Evolutionary conservation across 129 eudicot species (phyloP), one percentile per base, ranked within the genome.

Genomic region (Lonicera japonica): DNA sequence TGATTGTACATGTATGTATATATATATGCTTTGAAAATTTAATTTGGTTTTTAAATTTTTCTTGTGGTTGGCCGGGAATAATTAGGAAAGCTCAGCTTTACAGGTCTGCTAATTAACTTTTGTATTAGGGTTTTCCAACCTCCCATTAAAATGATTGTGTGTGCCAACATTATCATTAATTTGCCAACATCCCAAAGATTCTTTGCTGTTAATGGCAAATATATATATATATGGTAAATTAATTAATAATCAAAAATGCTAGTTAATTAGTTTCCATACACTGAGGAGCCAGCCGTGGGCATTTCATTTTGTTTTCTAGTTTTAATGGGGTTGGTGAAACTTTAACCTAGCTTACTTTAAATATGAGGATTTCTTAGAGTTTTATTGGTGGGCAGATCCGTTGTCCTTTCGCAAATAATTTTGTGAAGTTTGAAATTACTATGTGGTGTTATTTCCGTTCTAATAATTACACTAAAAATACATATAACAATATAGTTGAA

Each of bases 151-250:
- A 21, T 0, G 13, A 0, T 19, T 8, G 25, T n/a, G 25, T 11
- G 14, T 6, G 12, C 22, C 58, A 54, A 54, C 22, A 54, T 20
- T 19, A 53, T 53, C 1, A 53, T 20, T 54, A 54, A 29, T 29
- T 29, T 29, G 58, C 58, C 58, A 54, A 10, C 22, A 52, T 22
- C 5, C 8, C 29, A 24, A 63, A 47, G 25, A 47, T 46, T 63
- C 25, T 47, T 47, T 63, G 67, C 67, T 45, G 17, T 63, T 46
- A 63, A 63, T 23, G 56, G 66, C 66, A 62, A 25, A 25, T 29
- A 29, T 29, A 1, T 20, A 34, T 21, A 3, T n/a, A n/a, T n/a
- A n/a, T n/a, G n/a, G 17, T 23, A 1, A 56, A 24, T 21, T n/a
- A n/a, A n/a, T 1, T 6, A 15, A 5, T 45, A 63, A n/a, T 0